Evolutionary conservation across 257 asterid genomes (phyloP), one percentile per base, ranked within the genome.

Genomic region (Misopates orontium): DNA sequence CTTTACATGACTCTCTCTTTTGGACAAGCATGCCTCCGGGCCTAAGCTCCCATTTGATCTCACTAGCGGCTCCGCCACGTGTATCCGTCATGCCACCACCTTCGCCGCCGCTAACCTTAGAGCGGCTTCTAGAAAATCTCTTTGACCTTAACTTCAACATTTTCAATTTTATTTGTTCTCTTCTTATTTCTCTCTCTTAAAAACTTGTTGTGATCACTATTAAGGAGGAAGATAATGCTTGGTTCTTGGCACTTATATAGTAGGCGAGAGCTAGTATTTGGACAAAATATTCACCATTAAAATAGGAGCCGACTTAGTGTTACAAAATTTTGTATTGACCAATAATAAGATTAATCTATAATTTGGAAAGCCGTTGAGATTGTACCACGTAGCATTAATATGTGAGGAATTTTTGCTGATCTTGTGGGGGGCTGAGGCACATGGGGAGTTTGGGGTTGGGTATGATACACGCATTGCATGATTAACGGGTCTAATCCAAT

Each of bases 11-110:
- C 17, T 82, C 91, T 73, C 97, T 69, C 50, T 74, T 90, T 51
- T 90, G 97, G 8, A 90, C 97, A 13, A 90, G 80, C 97, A 90
- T 90, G 59, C 97, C 97, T 0, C 97, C 97, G 0, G 97, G 97
- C 54, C 97, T 79, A 6, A 87, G 53, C 42, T 90, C 95, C 97
- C 95, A 90, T 55, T 82, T 85, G 60, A 87, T 90, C 65, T 90
- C 89, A 0, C 75, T 71, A 19, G 42, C 32, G 28, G 63, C 53
- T 50, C 68, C 65, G 20, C 50, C 63, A 0, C 11, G 64, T 0
- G 24, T 13, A 3, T 24, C 42, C 5, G 10, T 55, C 67, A 67
- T 23, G 28, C 48, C 61, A 14, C 50, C 60, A 0, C 11, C 16
- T 2, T 21, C 28, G 5, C 20, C 48, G n/a, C 55, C 47, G 44